These are phyloP conservation scores for Prunus mongolica DNA, from an alignment of 306 rosid species.

Conservation along the genomic window DNA sequence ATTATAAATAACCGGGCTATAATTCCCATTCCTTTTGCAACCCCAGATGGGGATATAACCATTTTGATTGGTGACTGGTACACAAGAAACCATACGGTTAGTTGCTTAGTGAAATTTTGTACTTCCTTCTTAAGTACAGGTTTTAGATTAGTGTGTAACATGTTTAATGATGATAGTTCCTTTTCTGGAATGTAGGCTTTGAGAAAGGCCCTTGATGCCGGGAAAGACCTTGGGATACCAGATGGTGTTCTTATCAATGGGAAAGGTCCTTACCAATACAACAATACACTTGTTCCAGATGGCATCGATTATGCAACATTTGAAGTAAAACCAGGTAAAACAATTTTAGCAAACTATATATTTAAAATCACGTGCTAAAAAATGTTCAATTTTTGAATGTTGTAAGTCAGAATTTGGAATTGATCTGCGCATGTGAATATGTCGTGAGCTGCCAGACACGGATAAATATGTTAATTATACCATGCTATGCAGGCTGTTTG, in stretches of 20 bases:
- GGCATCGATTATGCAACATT: slow-evolving; percentile 70
- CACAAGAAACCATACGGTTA: slow-evolving; percentile 82
- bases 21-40: slow-evolving; percentile 78
- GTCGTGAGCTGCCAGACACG: not conserved
- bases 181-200: slow-evolving; percentile 56
- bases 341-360: not conserved
- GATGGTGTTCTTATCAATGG: slow-evolving; percentile 98
- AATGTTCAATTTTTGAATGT: not conserved
- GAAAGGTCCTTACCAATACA: slow-evolving; percentile 87
- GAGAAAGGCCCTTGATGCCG: slow-evolving; percentile 76
- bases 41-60: slow-evolving; percentile 72
- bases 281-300: slow-evolving; percentile 76
- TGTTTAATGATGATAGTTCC: slow-evolving; percentile 22
- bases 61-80: slow-evolving; percentile 91
- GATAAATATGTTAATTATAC: not conserved
- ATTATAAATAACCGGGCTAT: slow-evolving; percentile 56
- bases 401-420: not conserved
- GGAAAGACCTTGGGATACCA: slow-evolving; percentile 92
- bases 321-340: slow-evolving; percentile 78
- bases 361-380: not conserved
- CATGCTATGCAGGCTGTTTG: not conserved
- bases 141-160: not conserved
- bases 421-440: not conserved
- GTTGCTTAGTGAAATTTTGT: slow-evolving; percentile 28
- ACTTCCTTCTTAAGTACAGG: slow-evolving; percentile 2